A percentile compares a stretch with the other conserved stretches of the same genome.
Evolutionary conservation across 2,329 filamentous ascomycete genomes (phyloP).

Genomic region (Fusarium lyarnte): DNA sequence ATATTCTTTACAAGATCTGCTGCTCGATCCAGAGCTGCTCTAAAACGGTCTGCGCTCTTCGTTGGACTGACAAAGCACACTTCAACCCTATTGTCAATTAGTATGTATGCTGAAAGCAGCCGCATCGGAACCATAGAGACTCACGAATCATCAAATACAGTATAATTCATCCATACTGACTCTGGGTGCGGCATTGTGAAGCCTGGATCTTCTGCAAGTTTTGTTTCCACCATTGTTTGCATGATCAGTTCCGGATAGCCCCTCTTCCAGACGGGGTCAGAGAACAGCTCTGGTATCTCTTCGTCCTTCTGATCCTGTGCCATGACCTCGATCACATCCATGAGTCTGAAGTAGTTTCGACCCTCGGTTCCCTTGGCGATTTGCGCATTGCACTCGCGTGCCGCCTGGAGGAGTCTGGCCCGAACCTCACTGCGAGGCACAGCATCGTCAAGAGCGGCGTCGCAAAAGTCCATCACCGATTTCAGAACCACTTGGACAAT

Average conservation of each 20-base stretch:
- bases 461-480: no score
- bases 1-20: background rate
- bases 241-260: background rate
- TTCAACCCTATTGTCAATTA: background rate
- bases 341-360: background rate
- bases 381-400: conserved; percentile 3
- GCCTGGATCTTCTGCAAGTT: background rate
- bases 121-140: background rate
- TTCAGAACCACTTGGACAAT: no score
- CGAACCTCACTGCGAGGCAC: no score
- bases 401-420: no score
- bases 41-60: background rate
- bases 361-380: conserved; percentile 1
- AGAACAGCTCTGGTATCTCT: background rate
- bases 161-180: conserved; percentile 9
- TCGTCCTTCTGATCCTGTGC: background rate
- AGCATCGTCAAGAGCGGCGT: no score
- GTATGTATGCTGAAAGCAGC: rapidly evolving
- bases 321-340: conserved; percentile 9
- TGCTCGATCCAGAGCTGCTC: background rate
- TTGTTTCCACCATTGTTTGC: conserved; percentile 9
- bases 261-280: conserved; percentile 1
- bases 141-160: background rate
- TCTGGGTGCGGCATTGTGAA: conserved; percentile 6
- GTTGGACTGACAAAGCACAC: background rate